Evolutionary conservation across 805 yeast genomes (phyloP), one percentile per base, ranked within the genome.

Genomic region (Lipomyces yamadae): DNA sequence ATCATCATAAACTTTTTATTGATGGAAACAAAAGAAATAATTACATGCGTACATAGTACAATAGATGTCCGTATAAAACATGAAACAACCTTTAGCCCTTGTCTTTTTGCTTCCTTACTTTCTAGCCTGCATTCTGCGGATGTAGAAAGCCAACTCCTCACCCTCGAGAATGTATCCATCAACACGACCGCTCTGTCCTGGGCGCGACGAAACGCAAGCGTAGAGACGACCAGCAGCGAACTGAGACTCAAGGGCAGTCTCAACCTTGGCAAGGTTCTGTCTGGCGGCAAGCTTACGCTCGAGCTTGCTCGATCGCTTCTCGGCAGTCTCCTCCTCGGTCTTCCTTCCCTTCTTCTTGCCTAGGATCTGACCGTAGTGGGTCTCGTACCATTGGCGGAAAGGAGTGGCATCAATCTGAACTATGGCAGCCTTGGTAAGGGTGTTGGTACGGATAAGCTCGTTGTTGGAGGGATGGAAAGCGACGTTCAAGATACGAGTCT

Each of bases 101-200:
- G 13, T 60, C 60, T n/a, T 42, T 42, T 15, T 18, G 8, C n/a
- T 42, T 45, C 58, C 78, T 89, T 92, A 94, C 90, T 94, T 95
- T 93, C 95, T 94, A 83, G 97, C 96, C 84, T 97, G 88, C 85
- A 95, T 88, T 92, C 97, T 94, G 90, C 97, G 92, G 84, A 95
- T 89, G 97, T 95, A 95, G 96, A 95, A 95, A 83, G 98, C 98
- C 85, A 95, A 92, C 87, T 95, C 99, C 84, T 95, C 99, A 86
- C 99, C 99, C 88, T 95, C 99, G 83, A 95, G 91, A 86, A 95
- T 90, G 96, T 95, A 95, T 86, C 99, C 99, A 84, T 95, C 99
- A 86, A 92, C 89, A 88, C 99, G 96, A 85, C 99, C 99, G 76
- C 97, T 90, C 89, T 95, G 99, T 85, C 99, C 99, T 83, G 99